Evolutionary conservation across 371 early-diverging fungal species (phyloP), one percentile per base, ranked within the genome.

Genomic region (Cokeromyces recurvatus): DNA sequence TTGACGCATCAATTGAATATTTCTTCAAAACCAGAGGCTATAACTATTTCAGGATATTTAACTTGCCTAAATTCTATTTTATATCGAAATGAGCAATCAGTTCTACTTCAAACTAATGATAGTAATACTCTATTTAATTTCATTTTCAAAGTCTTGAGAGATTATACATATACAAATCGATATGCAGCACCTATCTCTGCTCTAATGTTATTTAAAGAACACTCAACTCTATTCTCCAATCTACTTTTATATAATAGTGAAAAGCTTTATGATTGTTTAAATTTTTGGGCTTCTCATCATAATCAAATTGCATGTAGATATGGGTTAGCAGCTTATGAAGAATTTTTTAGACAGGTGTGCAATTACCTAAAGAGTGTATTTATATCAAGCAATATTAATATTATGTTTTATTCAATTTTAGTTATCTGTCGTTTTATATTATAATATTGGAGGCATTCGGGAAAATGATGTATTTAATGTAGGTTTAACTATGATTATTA

Each of bases 131-230:
- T 56, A 3, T 48, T 56, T 11, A 19, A 40, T 2, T 15, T 17
- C 14, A 23, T 46, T 12, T 43, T 31, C 23, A 32, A 27, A 1
- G 20, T 54, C 0, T 10, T 59, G 14, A 5, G 19, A 0, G 7
- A 12, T 7, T 43, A 25, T 16, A 15, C n/a, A 23, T 38, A 34
- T 1, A 4, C 39, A n/a, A 34, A 7, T 17, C 35, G 59, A 20
- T 59, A 42, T 36, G 22, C 25, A 6, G 21, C 44, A 17, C 37
- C 42, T 5, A 35, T 59, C 74, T 84, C 85, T 37, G 86, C 80
- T 1, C 32, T 87, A 32, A 56, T 67, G 5, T 48, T 89, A 6
- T 64, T 89, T 27, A 48, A 53, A 1, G 59, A 81, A 14, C 84
- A 86, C 39, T 62, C 71, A 2, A 31, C 43, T 5, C 23, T 79